Evolutionary conservation across 305 asterid species (phyloP), one percentile per base, ranked within the genome.

Genomic region (Solanum hybrid): DNA sequence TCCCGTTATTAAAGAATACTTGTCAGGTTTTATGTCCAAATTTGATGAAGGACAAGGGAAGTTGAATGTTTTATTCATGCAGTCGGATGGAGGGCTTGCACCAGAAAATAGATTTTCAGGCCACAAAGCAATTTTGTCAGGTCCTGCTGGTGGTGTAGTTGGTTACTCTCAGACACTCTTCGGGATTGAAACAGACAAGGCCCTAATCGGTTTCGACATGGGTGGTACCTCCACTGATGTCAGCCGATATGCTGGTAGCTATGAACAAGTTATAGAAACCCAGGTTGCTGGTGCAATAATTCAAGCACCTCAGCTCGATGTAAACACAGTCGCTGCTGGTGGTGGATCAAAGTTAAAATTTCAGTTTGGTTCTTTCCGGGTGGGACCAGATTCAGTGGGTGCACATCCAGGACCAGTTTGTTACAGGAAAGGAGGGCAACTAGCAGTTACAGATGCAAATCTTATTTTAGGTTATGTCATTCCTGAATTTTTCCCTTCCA

Each of bases 331-430:
- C 69, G 99, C 99, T 89, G 99, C 99, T 89, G 98, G 99, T 5
- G 99, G 99, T 90, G 99, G 99, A 73, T 97, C 99, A 16, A 97
- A 97, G 92, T 90, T 97, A 89, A 96, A 95, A 93, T 96, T 97
- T 89, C 99, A 95, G 77, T 95, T 96, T 69, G 99, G 99, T 90
- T 95, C 99, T 94, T 97, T 96, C 94, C 92, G 95, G 92, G 99
- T 96, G 73, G 99, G 99, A 83, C 99, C 99, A 14, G 99, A 97
- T 91, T 97, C 99, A 14, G 99, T 97, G 29, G 98, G 98, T 88
- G 99, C 99, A 42, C 99, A 97, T 91, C 99, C 99, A 5, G 99
- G 99, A 13, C 99, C 99, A 2, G 99, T 96, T 91, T 97, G 99
- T 93, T 97, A 97, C 77, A 92, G 99, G 42, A 97, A 97, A 92